Percentiles rank a stretch among this genome's conserved stretches.
Evolutionary conservation across 106 monocot species (phyloP).

Genomic region (Dioscorea alata): DNA sequence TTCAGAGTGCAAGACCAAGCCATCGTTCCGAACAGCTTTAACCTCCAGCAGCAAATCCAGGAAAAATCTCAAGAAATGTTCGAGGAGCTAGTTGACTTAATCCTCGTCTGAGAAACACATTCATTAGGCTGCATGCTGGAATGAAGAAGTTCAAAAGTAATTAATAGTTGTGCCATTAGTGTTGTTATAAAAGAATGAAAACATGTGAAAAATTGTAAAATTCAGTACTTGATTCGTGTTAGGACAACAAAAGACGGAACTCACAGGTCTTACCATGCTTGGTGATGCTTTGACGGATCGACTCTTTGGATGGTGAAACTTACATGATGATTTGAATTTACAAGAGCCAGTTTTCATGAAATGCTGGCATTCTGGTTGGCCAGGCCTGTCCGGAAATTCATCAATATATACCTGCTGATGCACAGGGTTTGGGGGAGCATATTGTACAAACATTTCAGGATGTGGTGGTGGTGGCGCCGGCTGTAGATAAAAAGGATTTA

Average conservation of each 20-base stretch:
- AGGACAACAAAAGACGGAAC: not conserved
- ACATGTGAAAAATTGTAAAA: not conserved
- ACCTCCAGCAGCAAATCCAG: too few species aligned
- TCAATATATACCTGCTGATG: not conserved
- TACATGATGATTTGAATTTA: not conserved
- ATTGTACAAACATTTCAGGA: not conserved
- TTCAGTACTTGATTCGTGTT: not conserved
- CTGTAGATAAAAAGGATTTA: not conserved
- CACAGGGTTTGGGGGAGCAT: not conserved
- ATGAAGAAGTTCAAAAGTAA: too few species aligned
- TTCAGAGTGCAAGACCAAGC: too few species aligned
- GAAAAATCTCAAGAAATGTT: too few species aligned
- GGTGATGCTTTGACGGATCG: not conserved
- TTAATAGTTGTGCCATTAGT: too few species aligned
- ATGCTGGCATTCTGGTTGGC: slow-evolving; percentile 4
- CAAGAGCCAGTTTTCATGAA: slow-evolving; percentile 10
- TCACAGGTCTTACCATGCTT: not conserved
- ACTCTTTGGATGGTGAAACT: slow-evolving; percentile 3
- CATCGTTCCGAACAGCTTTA: too few species aligned
- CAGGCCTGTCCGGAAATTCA: slow-evolving; percentile 13
- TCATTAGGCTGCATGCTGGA: too few species aligned
- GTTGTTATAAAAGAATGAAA: too few species aligned
- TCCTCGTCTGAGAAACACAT: too few species aligned
- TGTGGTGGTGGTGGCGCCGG: too few species aligned
- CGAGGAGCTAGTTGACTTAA: too few species aligned